Percentiles rank a stretch among this genome's conserved stretches.
These are phyloP conservation scores for Penicillium verhagenii DNA, from an alignment of 495 filamentous ascomycete genomes.

Conservation along the genomic window DNA sequence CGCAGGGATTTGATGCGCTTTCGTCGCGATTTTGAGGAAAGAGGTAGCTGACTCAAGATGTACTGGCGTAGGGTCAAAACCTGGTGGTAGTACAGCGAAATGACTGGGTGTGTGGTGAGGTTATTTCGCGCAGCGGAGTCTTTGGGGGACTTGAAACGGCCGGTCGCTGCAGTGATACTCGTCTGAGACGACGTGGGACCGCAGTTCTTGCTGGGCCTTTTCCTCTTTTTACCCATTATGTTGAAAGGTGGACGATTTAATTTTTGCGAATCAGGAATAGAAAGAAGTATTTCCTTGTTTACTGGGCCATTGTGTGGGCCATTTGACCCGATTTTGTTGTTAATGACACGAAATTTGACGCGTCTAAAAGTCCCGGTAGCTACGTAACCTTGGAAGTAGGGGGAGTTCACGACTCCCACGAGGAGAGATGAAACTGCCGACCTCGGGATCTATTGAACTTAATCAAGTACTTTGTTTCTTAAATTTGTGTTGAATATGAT, in stretches of 20 bases:
- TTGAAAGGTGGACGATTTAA: background rate
- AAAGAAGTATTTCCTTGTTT: background rate
- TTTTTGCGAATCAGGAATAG: background rate
- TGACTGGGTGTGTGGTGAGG: conserved; percentile 56
- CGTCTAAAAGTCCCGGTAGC: background rate
- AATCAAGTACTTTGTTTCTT: too few relatives aligned
- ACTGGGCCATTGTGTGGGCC: background rate
- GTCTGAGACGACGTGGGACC: conserved; percentile 24
- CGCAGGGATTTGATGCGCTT: conserved; percentile 45
- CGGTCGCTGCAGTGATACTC: conserved; percentile 16
- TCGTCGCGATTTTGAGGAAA: conserved; percentile 50
- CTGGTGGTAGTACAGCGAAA: conserved; percentile 70
- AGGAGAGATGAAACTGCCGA: background rate
- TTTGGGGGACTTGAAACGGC: conserved; percentile 18
- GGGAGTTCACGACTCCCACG: background rate
- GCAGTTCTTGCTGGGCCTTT: conserved; percentile 36
- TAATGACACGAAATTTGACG: background rate
- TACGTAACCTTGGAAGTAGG: too few relatives aligned
- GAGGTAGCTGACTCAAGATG: conserved; percentile 54
- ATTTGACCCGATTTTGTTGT: background rate
- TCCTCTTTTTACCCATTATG: conserved; percentile 50
- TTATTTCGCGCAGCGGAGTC: conserved; percentile 11
- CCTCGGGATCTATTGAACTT: background rate
- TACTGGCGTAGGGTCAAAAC: conserved; percentile 72
- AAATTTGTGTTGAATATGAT: too few relatives aligned